Conservation (phyloP, 2,329 filamentous ascomycete species). For the Beauveria scarabaeidicola region DNA sequence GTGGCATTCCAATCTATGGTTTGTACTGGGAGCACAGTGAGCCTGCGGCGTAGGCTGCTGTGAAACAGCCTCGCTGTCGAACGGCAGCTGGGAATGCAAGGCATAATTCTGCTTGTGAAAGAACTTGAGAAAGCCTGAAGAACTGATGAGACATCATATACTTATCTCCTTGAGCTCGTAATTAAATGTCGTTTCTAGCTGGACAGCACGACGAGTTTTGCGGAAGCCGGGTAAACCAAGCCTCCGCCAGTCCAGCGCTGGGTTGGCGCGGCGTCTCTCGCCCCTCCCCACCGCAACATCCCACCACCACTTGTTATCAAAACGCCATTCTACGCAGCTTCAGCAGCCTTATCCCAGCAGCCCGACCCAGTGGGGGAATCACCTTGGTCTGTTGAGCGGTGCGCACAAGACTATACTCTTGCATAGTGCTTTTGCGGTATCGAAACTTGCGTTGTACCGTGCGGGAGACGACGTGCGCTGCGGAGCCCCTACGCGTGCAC, state of each 20-base stretch:
- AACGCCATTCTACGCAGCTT: constrained; percentile 8
- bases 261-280: constrained; percentile 3
- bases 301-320: constrained; percentile 7
- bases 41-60: background rate
- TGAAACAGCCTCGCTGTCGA: background rate
- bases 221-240: constrained; percentile 12
- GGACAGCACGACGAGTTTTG: background rate
- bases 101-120: background rate
- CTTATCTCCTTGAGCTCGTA: background rate
- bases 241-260: constrained; percentile 3
- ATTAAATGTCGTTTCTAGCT: background rate
- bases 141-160: background rate
- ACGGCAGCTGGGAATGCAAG: background rate
- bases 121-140: background rate
- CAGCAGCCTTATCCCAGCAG: constrained; percentile 10
- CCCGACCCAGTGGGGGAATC: background rate
- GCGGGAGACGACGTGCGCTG: constrained; percentile 7
- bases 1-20: background rate
- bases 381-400: background rate
- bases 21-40: constrained; percentile 6
- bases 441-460: background rate
- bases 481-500: constrained; percentile 2
- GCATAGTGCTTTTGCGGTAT: background rate
- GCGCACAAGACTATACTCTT: background rate
- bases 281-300: constrained; percentile 13